These are phyloP conservation scores for Dalbergia cultrata DNA, from an alignment of 306 rosid genomes.

Conservation along the genomic window DNA sequence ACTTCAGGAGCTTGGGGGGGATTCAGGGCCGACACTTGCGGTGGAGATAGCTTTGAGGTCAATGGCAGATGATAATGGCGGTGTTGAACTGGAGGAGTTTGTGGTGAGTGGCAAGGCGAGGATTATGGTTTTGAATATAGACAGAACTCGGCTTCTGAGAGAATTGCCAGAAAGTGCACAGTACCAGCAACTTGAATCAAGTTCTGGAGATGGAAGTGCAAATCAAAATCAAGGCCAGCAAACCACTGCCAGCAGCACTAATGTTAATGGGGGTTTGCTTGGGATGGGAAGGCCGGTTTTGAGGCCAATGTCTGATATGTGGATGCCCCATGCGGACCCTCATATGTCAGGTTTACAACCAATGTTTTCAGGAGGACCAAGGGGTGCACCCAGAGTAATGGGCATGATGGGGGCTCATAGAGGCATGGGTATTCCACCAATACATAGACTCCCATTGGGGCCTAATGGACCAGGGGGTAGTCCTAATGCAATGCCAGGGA, in stretches of 20 bases:
- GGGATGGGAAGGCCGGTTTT: slow-evolving; percentile 69
- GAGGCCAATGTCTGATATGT: slow-evolving; percentile 76
- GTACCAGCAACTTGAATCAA: slow-evolving; percentile 58
- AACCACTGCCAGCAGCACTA: slow-evolving; percentile 44
- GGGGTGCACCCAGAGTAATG: slow-evolving; percentile 69
- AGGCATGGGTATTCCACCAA: slow-evolving; percentile 69
- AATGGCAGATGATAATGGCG: slow-evolving; percentile 84
- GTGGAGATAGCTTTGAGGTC: slow-evolving; percentile 96
- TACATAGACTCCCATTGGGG: slow-evolving; percentile 75
- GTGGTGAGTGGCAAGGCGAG: slow-evolving; percentile 91
- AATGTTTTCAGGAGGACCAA: slow-evolving; percentile 69
- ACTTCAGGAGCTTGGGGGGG: slow-evolving; percentile 83
- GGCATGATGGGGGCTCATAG: slow-evolving; percentile 76
- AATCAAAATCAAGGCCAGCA: slow-evolving; percentile 66
- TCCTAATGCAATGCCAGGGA: slow-evolving; percentile 60
- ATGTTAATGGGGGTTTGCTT: slow-evolving; percentile 63
- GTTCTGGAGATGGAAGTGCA: slow-evolving; percentile 58
- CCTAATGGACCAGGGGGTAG: slow-evolving; percentile 59
- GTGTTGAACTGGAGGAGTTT: slow-evolving; percentile 89
- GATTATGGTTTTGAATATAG: slow-evolving; percentile 81
- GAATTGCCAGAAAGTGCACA: slow-evolving; percentile 84
- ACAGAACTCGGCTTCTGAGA: slow-evolving; percentile 77
- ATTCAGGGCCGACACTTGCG: slow-evolving; percentile 78
- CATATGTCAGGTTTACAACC: slow-evolving; percentile 67
- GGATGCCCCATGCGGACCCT: slow-evolving; percentile 79